Evolutionary conservation across 2,329 filamentous ascomycete genomes (phyloP), one percentile per base, ranked within the genome.

Genomic region (Scleromitrula shiraiana): DNA sequence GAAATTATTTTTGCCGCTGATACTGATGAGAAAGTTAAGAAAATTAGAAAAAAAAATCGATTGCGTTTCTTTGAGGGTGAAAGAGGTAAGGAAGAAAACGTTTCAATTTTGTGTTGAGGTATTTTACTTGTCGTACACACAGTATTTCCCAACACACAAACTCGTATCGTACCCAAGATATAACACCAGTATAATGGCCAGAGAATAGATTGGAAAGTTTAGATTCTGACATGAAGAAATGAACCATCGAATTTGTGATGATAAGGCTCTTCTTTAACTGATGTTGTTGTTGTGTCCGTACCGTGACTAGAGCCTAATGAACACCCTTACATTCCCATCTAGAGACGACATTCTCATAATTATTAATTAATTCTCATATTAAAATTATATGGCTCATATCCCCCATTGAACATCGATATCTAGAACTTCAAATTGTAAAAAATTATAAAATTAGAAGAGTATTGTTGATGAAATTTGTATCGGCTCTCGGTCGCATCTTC

Each of bases 401-500:
- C 1, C 10, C 4, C 10, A 17, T 9, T 32, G 19, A 33, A 17
- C 4, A 9, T 23, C 2, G 24, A 9, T 19, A 1, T 15, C 10
- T 8, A 19, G 29, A 3, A 4, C 33, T 9, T 19, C 2, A 17
- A 23, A 32, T 14, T 20, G 17, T 30, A 14, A 8, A 7, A 22
- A 27, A 19, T 29, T 15, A 30, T 45, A 7, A 8, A 22, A 19
- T 20, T 22, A 5, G 9, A 35, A 30, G 19, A 9, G 17, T 12
- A 2, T 23, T 17, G 24, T 45, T 30, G 19, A n/a, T 12, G 20
- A 9, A 26, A 30, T 12, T 19, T 26, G 22, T 24, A 27, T 26
- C 24, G 24, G 12, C 23, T 45, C 33, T 45, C 42, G 42, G 42
- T 45, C 42, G 33, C 42, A 45, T 22, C 22, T 35, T 15, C n/a